Percentiles rank a stretch among this genome's conserved stretches.
These are phyloP conservation scores for Colletotrichum chrysophilum DNA, from an alignment of 2,329 filamentous ascomycete species.

Conservation along the genomic window DNA sequence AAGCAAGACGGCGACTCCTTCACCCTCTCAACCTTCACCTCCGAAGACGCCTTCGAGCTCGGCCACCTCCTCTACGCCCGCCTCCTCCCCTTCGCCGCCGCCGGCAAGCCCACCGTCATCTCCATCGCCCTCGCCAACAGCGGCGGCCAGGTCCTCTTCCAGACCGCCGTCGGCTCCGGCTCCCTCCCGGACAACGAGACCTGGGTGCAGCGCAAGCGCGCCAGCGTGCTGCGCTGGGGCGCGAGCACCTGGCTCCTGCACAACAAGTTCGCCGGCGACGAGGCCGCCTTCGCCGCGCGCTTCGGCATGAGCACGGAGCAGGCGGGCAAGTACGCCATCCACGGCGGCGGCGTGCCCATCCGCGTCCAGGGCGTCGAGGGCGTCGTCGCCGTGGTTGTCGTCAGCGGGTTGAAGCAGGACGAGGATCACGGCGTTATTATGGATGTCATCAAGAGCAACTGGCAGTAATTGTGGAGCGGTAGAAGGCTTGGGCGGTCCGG, in stretches of 20 bases:
- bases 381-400: slow-evolving; percentile 75
- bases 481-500: not conserved
- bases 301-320: slow-evolving; percentile 64
- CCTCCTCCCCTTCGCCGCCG: slow-evolving; percentile 54
- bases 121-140: slow-evolving; percentile 67
- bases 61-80: slow-evolving; percentile 68
- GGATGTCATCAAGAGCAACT: slow-evolving; percentile 66
- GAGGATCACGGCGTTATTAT: slow-evolving; percentile 80
- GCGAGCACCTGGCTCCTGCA: slow-evolving; percentile 74
- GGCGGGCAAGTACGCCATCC: slow-evolving; percentile 72
- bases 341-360: slow-evolving; percentile 79
- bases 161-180: slow-evolving; percentile 69
- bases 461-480: slow-evolving; percentile 27
- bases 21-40: slow-evolving; percentile 60
- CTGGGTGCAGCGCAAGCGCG: slow-evolving; percentile 75
- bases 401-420: slow-evolving; percentile 77
- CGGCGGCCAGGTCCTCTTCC: slow-evolving; percentile 67
- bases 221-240: slow-evolving; percentile 75
- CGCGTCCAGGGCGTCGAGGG: slow-evolving; percentile 77
- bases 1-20: slow-evolving; percentile 47
- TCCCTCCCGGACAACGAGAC: slow-evolving; percentile 73
- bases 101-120: slow-evolving; percentile 56
- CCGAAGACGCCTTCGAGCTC: slow-evolving; percentile 68
- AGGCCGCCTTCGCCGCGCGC: slow-evolving; percentile 68
- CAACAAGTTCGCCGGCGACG: slow-evolving; percentile 69